These are phyloP conservation scores for Dryadomyces quercivorus DNA, from an alignment of 2,329 filamentous ascomycete genomes.

Conservation along the genomic window DNA sequence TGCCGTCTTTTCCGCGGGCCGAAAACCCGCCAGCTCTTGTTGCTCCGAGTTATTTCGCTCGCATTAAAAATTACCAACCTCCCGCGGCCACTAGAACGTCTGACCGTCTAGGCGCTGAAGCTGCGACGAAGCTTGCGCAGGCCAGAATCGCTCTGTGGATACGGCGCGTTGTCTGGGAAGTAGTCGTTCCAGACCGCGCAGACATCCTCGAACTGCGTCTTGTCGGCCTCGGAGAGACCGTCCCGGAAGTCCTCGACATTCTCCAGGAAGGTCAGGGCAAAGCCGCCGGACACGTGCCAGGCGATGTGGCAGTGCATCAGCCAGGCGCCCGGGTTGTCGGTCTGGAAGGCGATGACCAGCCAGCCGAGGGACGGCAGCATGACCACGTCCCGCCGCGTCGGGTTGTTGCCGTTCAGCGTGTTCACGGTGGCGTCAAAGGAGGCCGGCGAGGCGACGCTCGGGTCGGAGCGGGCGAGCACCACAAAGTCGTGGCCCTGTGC, in stretches of 20 bases:
- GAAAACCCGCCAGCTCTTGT: too few species aligned
- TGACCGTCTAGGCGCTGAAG: too few species aligned
- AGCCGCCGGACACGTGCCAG: conserved; percentile 33
- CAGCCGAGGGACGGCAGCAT: conserved; percentile 29
- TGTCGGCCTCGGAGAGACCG: conserved; percentile 6
- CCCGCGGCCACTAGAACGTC: too few species aligned
- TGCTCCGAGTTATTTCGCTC: too few species aligned
- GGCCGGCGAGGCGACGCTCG: background rate
- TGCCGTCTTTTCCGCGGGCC: too few species aligned
- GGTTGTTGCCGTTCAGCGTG: conserved; percentile 23
- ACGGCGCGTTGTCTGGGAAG: conserved; percentile 7
- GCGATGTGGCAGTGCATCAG: conserved; percentile 34
- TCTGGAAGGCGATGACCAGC: conserved; percentile 30
- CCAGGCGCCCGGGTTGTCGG: conserved; percentile 37
- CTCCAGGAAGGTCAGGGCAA: conserved; percentile 37
- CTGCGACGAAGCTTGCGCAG: too few species aligned
- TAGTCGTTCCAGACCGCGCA: conserved; percentile 12
- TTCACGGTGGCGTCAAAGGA: conserved; percentile 10
- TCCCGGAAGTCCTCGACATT: conserved; percentile 8
- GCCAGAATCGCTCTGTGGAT: conserved; percentile 11
- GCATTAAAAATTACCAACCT: too few species aligned
- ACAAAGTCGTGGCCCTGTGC: conserved; percentile 17
- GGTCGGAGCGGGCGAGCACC: conserved; percentile 13
- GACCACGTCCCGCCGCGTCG: conserved; percentile 30
- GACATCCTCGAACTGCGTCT: conserved; percentile 4